Evolutionary conservation across 2,329 filamentous ascomycete species (phyloP).

Genomic region (Ilyonectria robusta): DNA sequence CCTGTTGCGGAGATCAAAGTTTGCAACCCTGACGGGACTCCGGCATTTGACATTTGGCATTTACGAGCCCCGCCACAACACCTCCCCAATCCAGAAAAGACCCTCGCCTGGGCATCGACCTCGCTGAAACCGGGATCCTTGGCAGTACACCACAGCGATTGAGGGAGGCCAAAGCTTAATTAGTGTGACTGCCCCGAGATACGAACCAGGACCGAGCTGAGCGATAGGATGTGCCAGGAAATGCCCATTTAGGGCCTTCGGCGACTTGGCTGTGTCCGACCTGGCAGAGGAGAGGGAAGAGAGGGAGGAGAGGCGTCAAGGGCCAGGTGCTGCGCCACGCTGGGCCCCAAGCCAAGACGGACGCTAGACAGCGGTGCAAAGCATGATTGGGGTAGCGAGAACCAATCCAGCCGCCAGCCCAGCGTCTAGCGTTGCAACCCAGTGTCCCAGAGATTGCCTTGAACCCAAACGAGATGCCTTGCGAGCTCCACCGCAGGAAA

Average conservation of each 20-base stretch:
- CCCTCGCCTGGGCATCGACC: not conserved
- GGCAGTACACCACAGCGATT: not conserved
- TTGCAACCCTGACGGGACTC: constrained; percentile 2
- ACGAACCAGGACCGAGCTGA: constrained; percentile 23
- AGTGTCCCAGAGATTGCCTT: not conserved
- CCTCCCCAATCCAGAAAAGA: not conserved
- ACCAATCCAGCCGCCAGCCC: not conserved
- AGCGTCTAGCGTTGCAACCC: not conserved
- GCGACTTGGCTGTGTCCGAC: constrained; percentile 5
- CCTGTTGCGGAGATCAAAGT: not conserved
- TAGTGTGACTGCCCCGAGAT: constrained; percentile 12
- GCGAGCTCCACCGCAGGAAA: constrained; percentile 7
- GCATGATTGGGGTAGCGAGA: constrained; percentile 28
- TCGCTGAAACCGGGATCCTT: not conserved
- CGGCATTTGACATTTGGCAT: constrained; percentile 8
- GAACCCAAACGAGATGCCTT: not conserved
- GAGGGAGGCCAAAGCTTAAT: constrained; percentile 7
- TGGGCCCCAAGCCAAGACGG: constrained; percentile 25
- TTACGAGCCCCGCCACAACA: constrained; percentile 3
- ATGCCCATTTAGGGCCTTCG: constrained; percentile 17
- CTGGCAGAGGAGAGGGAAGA: constrained; percentile 16
- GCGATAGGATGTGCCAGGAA: constrained; percentile 10
- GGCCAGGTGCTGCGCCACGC: constrained; percentile 26
- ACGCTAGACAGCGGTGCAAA: constrained; percentile 28
- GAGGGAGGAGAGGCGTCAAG: constrained; percentile 25